These are phyloP conservation scores for Candida silvicultrix DNA, from an alignment of 805 yeast species.

Conservation along the genomic window DNA sequence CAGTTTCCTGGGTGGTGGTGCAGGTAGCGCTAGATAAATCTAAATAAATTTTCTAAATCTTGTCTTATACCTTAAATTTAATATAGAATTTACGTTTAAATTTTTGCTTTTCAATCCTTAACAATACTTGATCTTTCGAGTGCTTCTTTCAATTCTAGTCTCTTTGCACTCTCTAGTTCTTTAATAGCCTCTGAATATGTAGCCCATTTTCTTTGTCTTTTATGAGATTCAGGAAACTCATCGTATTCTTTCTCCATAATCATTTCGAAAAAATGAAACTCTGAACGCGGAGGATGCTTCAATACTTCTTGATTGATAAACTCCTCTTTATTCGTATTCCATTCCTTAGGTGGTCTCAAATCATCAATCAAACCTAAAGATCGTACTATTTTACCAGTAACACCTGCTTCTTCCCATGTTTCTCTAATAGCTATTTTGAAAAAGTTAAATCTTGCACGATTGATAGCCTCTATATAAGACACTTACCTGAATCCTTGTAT, in stretches of 20 bases:
- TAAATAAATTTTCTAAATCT: neutral
- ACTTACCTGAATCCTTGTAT: neutral
- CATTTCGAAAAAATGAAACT: conserved; percentile 85
- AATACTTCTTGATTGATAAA: conserved; percentile 21
- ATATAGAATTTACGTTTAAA: too few relatives aligned
- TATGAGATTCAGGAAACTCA: conserved; percentile 69
- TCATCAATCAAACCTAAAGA: conserved; percentile 67
- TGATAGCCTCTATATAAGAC: too few relatives aligned
- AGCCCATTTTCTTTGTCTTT: conserved; percentile 72
- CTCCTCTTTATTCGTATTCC: conserved; percentile 26
- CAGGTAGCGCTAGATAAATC: too few relatives aligned
- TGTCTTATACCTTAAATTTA: too few relatives aligned
- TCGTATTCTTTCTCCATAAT: conserved; percentile 44
- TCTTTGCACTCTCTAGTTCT: conserved; percentile 46
- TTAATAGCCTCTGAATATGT: conserved; percentile 58
- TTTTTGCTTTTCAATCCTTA: conserved; percentile 10
- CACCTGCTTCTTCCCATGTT: conserved; percentile 98
- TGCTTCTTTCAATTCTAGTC: conserved; percentile 66
- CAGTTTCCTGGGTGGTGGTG: conserved; percentile 44
- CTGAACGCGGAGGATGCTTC: conserved; percentile 62
- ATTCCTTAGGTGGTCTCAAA: conserved; percentile 40
- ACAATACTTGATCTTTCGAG: conserved; percentile 48
- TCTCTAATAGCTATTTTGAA: conserved; percentile 71
- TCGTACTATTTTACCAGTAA: conserved; percentile 52
- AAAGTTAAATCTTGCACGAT: too few relatives aligned